Evolutionary conservation across 176 grass and related monocot genomes (phyloP).

Genomic region (Aegilops umbellulata): DNA sequence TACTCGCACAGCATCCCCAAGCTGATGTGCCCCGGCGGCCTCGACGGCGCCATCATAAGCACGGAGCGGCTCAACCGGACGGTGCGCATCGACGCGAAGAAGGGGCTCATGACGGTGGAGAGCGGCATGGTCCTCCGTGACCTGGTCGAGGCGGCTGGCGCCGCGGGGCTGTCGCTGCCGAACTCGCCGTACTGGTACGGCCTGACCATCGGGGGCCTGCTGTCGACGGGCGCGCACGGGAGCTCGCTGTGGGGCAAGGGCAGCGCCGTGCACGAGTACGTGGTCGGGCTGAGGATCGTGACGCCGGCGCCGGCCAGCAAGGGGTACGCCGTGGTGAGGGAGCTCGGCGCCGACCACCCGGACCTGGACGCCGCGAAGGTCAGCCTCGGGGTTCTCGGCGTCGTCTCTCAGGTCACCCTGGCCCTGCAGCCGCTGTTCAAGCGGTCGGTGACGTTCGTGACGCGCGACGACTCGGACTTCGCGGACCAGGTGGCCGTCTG

Average conservation of each 20-base stretch:
- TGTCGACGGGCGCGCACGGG: constrained; percentile 38
- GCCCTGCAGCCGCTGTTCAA: background rate
- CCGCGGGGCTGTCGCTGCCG: constrained; percentile 37
- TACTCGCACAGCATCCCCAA: constrained; percentile 11
- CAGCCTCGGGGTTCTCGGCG: constrained; percentile 20
- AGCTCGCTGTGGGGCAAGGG: background rate
- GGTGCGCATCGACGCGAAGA: background rate
- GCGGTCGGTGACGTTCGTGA: background rate
- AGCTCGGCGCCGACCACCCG: constrained; percentile 20
- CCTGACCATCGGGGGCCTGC: constrained; percentile 49
- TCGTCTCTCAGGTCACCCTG: background rate
- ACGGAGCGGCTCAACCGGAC: constrained; percentile 25
- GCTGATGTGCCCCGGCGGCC: constrained; percentile 35
- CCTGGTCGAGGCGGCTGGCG: constrained; percentile 38
- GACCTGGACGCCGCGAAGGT: constrained; percentile 62
- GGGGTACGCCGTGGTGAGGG: background rate
- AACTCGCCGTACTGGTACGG: constrained; percentile 56
- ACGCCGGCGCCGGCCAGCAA: background rate
- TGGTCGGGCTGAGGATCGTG: background rate
- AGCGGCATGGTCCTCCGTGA: constrained; percentile 20
- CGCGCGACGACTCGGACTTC: constrained; percentile 6
- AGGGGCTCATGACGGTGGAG: constrained; percentile 2
- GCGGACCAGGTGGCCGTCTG: background rate
- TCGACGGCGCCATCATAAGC: constrained; percentile 34
- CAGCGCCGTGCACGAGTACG: background rate